Evolutionary conservation across 2,329 filamentous ascomycete genomes (phyloP).

Genomic region (Hypoxylon sp.): DNA sequence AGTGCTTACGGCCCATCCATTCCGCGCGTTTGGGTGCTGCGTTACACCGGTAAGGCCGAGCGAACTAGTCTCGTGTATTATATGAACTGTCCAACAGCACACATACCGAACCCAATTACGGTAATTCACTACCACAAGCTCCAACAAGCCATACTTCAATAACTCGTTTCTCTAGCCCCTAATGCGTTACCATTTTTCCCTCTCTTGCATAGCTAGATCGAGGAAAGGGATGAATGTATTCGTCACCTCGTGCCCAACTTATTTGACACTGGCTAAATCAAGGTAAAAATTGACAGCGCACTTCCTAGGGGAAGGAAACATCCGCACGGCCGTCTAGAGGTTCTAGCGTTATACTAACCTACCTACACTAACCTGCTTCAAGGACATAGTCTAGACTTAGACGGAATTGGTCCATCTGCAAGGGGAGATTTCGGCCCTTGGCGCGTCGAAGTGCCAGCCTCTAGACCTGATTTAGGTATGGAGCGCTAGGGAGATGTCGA

Average conservation of each 20-base stretch:
- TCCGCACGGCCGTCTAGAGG: constrained; percentile 11
- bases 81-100: constrained; percentile 30
- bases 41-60: constrained; percentile 43
- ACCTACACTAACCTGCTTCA: constrained; percentile 19
- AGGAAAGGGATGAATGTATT: constrained; percentile 31
- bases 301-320: constrained; percentile 7
- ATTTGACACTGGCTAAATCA: constrained; percentile 28
- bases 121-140: constrained; percentile 29
- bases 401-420: constrained; percentile 36
- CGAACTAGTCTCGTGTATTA: constrained; percentile 29
- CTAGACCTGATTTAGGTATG: constrained; percentile 18
- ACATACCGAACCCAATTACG: constrained; percentile 39
- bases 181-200: neutral
- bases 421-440: constrained; percentile 41
- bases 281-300: constrained; percentile 32
- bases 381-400: constrained; percentile 33
- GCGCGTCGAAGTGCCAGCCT: constrained; percentile 23
- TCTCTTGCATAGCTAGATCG: constrained; percentile 18
- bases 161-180: constrained; percentile 1
- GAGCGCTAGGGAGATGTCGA: constrained; percentile 17
- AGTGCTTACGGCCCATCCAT: constrained; percentile 39
- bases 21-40: constrained; percentile 29
- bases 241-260: constrained; percentile 19
- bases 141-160: constrained; percentile 19
- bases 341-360: constrained; percentile 26